These are phyloP conservation scores for Neofusicoccum umdonicola DNA, from an alignment of 2,329 filamentous ascomycete genomes.

Conservation along the genomic window DNA sequence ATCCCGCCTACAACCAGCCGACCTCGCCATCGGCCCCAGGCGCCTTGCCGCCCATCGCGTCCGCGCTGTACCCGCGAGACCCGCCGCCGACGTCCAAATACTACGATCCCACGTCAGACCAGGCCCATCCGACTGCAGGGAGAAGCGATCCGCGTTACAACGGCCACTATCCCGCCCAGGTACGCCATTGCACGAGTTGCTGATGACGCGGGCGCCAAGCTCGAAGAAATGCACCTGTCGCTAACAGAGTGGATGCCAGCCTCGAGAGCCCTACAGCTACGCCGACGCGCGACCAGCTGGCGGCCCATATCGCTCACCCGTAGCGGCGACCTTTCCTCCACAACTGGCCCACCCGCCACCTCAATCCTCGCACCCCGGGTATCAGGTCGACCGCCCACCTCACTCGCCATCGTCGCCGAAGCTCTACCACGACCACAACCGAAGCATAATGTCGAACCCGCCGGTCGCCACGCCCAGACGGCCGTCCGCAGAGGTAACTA, in stretches of 20 bases:
- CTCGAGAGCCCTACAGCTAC: constrained; percentile 35
- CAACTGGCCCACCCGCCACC: constrained; percentile 38
- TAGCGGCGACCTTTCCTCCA: constrained; percentile 32
- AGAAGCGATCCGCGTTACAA: constrained; percentile 34
- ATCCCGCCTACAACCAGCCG: constrained; percentile 32
- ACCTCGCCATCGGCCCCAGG: constrained; percentile 36
- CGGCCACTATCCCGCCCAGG: constrained; percentile 32
- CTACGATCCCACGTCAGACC: constrained; percentile 51
- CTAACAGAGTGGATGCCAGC: constrained; percentile 23
- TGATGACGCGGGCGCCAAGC: constrained; percentile 12
- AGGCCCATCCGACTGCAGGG: constrained; percentile 35
- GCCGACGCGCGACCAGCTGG: constrained; percentile 32
- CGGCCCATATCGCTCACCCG: constrained; percentile 38
- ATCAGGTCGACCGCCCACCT: constrained; percentile 35
- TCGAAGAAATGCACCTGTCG: constrained; percentile 12
- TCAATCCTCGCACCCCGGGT: constrained; percentile 33
- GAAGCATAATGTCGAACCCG: constrained; percentile 30
- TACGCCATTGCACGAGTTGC: constrained; percentile 19
- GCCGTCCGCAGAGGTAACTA: constrained; percentile 36
- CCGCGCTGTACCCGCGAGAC: constrained; percentile 40
- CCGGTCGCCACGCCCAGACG: constrained; percentile 30
- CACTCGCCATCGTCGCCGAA: constrained; percentile 39
- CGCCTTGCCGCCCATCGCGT: constrained; percentile 38
- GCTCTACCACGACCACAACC: constrained; percentile 26
- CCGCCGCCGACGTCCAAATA: constrained; percentile 44